phyloP scores from a whole-genome alignment of 768 basidiomycete species.

The Leccinum variicolor region DNA sequence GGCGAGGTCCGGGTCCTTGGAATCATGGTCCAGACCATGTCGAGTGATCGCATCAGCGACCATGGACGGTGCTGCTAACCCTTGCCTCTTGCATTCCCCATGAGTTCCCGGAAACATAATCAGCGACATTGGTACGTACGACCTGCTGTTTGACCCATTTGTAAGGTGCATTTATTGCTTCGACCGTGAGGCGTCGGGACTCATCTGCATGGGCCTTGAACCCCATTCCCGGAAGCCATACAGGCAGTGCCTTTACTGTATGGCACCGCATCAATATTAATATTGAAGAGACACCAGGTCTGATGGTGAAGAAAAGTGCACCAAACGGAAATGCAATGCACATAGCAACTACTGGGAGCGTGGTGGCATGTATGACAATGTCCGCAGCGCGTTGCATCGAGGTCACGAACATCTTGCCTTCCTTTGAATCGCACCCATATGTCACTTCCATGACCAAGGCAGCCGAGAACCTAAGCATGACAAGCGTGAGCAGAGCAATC shows the following conservation, averaged over 20 bases:
- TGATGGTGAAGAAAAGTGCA: not conserved
- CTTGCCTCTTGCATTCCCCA: not conserved
- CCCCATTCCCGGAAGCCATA: not conserved
- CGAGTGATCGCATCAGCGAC: not conserved
- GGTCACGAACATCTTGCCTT: not conserved
- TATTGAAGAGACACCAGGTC: not conserved
- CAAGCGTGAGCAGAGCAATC: not conserved
- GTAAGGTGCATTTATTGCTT: not conserved
- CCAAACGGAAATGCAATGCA: not conserved
- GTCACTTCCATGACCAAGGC: not conserved
- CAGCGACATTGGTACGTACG: not conserved
- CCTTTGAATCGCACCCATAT: not conserved
- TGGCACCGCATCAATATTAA: not conserved
- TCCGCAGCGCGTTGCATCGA: constrained; percentile 6
- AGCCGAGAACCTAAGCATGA: not conserved
- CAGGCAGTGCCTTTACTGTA: not conserved
- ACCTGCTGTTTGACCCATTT: not conserved
- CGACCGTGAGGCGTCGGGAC: not conserved
- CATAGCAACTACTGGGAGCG: not conserved
- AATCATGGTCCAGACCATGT: not conserved
- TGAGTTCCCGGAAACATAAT: not conserved
- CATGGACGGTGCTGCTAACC: not conserved
- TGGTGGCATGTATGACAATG: not conserved
- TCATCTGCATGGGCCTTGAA: not conserved
- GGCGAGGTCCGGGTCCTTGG: not conserved